A percentile compares a stretch with the other conserved stretches of the same genome.
Evolutionary conservation across 768 basidiomycete genomes (phyloP).

Genomic region (Amanita jacksonii): DNA sequence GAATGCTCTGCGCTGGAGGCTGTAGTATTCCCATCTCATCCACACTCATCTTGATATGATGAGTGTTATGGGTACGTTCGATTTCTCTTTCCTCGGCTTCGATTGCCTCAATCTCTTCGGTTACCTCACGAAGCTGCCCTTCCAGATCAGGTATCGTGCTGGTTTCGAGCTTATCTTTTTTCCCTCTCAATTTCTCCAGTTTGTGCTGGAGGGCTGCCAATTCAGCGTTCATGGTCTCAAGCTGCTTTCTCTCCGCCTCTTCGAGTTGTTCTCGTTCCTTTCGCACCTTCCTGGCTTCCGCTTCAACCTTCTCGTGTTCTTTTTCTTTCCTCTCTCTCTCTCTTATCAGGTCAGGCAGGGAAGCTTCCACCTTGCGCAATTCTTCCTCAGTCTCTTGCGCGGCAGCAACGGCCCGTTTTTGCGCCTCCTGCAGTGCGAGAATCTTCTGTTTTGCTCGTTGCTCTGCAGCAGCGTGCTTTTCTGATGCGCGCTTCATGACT

Average conservation of each 20-base stretch:
- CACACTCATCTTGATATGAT: slow-evolving; percentile 4
- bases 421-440: slow-evolving; percentile 81
- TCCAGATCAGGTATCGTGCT: slow-evolving; percentile 57
- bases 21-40: slow-evolving; percentile 8
- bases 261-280: slow-evolving; percentile 36
- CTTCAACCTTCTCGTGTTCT: slow-evolving; percentile 33
- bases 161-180: slow-evolving; percentile 58
- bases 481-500: slow-evolving; percentile 69
- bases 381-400: slow-evolving; percentile 36
- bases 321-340: slow-evolving; percentile 31
- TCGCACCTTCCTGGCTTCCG: slow-evolving; percentile 35
- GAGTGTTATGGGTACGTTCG: slow-evolving; percentile 13
- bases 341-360: slow-evolving; percentile 31
- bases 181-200: slow-evolving; percentile 57
- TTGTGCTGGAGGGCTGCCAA: slow-evolving; percentile 43
- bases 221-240: slow-evolving; percentile 51
- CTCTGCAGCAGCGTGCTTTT: slow-evolving; percentile 69
- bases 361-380: slow-evolving; percentile 36
- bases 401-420: slow-evolving; percentile 63
- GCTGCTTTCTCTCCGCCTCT: slow-evolving; percentile 40
- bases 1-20: neutral
- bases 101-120: slow-evolving; percentile 46
- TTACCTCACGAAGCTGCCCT: slow-evolving; percentile 49
- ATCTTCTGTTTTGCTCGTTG: slow-evolving; percentile 79
- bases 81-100: slow-evolving; percentile 24